phyloP scores from a whole-genome alignment of 2,329 filamentous ascomycete genomes.

The Sarocladium oryzae region DNA sequence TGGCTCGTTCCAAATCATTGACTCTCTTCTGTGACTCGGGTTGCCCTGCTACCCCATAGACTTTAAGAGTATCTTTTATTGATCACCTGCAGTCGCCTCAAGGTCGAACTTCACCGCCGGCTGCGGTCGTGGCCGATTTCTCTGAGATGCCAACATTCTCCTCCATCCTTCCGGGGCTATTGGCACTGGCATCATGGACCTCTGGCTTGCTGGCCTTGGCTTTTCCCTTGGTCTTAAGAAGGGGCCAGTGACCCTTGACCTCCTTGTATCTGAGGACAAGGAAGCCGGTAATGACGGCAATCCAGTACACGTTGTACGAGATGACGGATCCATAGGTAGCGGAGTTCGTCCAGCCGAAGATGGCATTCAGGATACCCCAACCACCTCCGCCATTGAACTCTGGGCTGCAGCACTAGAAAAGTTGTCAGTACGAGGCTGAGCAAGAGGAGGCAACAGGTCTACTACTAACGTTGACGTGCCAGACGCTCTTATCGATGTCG shows the following conservation, averaged over 20 bases:
- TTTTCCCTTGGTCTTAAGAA: neutral
- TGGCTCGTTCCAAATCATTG: too few species aligned
- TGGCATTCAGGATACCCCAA: conserved; percentile 82
- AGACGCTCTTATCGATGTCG: conserved; percentile 70
- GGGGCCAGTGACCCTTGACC: neutral
- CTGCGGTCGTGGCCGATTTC: neutral
- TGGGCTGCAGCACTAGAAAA: conserved; percentile 67
- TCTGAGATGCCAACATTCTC: neutral
- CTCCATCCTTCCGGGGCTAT: neutral
- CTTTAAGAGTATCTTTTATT: too few species aligned
- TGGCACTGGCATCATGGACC: neutral
- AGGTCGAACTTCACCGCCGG: neutral
- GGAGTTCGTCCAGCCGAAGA: conserved; percentile 83
- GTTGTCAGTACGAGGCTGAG: conserved; percentile 1
- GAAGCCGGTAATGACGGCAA: conserved; percentile 26
- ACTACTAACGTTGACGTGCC: conserved; percentile 68
- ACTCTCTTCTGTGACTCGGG: too few species aligned
- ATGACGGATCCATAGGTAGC: conserved; percentile 84
- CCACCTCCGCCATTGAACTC: conserved; percentile 65
- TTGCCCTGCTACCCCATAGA: too few species aligned
- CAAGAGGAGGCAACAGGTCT: neutral
- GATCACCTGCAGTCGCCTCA: neutral
- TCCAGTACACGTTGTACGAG: conserved; percentile 84
- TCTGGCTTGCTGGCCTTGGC: neutral
- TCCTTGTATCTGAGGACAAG: neutral